Percentiles rank a stretch among this genome's conserved stretches.
phyloP scores from a whole-genome alignment of 2,329 filamentous ascomycete genomes.

The Aspergillus sp. region DNA sequence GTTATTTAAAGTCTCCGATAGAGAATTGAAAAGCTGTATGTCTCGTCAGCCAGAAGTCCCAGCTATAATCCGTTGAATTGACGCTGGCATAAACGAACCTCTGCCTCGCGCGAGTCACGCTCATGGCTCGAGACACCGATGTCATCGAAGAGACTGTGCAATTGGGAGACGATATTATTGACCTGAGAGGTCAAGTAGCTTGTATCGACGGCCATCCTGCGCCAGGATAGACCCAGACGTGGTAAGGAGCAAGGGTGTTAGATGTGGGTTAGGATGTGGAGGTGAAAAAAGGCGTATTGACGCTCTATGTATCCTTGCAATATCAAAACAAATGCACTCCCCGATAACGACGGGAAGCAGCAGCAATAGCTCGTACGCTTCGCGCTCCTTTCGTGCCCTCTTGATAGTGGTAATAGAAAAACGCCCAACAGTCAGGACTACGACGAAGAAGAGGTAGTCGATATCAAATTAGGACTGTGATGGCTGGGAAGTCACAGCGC shows the following conservation, averaged over 20 bases:
- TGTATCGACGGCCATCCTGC: slow-evolving; percentile 63
- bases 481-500: slow-evolving; percentile 4
- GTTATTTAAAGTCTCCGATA: slow-evolving; percentile 85
- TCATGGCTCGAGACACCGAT: slow-evolving; percentile 94
- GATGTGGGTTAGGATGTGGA: too few relatives aligned
- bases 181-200: slow-evolving; percentile 92
- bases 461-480: slow-evolving; percentile 4
- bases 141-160: slow-evolving; percentile 93
- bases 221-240: slow-evolving; percentile 4
- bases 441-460: not conserved
- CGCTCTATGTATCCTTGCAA: not conserved
- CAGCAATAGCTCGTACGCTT: too few relatives aligned
- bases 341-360: too few relatives aligned
- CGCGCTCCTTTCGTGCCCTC: too few relatives aligned
- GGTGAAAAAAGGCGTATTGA: not conserved
- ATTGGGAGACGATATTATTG: slow-evolving; percentile 82
- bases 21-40: slow-evolving; percentile 71
- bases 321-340: too few relatives aligned
- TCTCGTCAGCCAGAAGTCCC: slow-evolving; percentile 10
- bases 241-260: slow-evolving; percentile 2
- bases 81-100: slow-evolving; percentile 50
- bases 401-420: not conserved
- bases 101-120: slow-evolving; percentile 77
- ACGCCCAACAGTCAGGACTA: not conserved
- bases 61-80: too few relatives aligned